phyloP scores from a whole-genome alignment of 169 alveolate genomes.

The Cryptosporidium sp. region DNA sequence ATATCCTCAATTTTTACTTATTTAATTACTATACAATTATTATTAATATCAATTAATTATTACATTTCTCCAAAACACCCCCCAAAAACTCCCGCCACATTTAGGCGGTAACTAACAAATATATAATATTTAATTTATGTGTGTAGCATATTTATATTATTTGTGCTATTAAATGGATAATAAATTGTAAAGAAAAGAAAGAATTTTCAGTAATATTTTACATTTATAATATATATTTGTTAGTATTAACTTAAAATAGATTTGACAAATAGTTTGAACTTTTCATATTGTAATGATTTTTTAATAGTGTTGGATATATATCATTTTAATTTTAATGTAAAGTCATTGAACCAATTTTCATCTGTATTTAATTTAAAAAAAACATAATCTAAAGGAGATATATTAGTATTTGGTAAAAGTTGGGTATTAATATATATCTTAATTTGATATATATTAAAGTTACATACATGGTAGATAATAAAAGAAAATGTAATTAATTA shows the following conservation, averaged over 20 bases:
- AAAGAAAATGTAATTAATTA: background rate
- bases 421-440: too few species aligned
- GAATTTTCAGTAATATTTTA: background rate
- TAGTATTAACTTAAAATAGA: too few species aligned
- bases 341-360: background rate
- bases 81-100: conserved; percentile 11
- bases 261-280: background rate
- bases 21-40: background rate
- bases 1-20: background rate
- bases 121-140: background rate
- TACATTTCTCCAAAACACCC: conserved; percentile 1
- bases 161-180: too few species aligned
- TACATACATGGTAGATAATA: too few species aligned
- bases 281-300: background rate
- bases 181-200: too few species aligned
- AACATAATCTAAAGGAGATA: background rate
- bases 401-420: background rate
- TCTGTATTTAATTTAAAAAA: too few species aligned
- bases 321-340: background rate
- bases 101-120: background rate
- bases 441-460: background rate
- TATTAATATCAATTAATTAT: background rate
- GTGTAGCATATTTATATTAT: background rate
- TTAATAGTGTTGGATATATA: background rate
- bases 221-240: too few species aligned